Evolutionary conservation across 2,329 filamentous ascomycete genomes (phyloP), one percentile per base, ranked within the genome.

Genomic region (Immersiporthe knoxdaviesiana): DNA sequence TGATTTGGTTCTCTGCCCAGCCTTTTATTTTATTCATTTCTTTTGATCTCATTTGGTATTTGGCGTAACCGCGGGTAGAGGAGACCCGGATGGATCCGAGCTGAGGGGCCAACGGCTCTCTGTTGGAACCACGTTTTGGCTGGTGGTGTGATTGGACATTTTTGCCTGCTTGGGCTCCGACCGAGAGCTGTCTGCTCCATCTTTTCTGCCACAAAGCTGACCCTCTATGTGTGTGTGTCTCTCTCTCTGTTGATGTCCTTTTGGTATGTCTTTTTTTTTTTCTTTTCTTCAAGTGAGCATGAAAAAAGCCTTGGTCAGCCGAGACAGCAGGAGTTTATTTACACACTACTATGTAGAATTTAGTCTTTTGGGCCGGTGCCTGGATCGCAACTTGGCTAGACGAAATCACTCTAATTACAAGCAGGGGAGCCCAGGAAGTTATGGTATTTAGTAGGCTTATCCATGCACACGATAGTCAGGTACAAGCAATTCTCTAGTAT

Each of bases 51-150:
- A 21, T 47, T n/a, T 47, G 21, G 44, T 21, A 8, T 47, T 16
- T 44, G 41, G 41, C 16, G 41, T n/a, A n/a, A n/a, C 35, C 35
- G 4, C 4, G 35, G 8, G 4, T 35, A 8, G 35, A 8, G n/a
- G 21, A 11, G 44, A 11, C 7, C 8, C 44, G 21, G 44, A 47
- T 47, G 44, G 44, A 47, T 47, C 44, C 21, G 21, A 47, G 44
- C 44, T n/a, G 21, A n/a, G 44, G n/a, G n/a, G 18, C 44, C 44
- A 47, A 7, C 44, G 50, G 50, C 50, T 16, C 24, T 11, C 24
- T n/a, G 50, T 54, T 54, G 50, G 50, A 27, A 30, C 50, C 50
- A 54, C 50, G 50, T 54, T 24, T 54, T 30, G 50, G 24, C n/a
- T 24, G n/a, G 35, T 35, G 35, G 35, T 54, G 12, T 54, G 24